A percentile compares a stretch with the other conserved stretches of the same genome.
Conservation (phyloP, 106 monocot species). For the Acorus gramineus region DNA sequence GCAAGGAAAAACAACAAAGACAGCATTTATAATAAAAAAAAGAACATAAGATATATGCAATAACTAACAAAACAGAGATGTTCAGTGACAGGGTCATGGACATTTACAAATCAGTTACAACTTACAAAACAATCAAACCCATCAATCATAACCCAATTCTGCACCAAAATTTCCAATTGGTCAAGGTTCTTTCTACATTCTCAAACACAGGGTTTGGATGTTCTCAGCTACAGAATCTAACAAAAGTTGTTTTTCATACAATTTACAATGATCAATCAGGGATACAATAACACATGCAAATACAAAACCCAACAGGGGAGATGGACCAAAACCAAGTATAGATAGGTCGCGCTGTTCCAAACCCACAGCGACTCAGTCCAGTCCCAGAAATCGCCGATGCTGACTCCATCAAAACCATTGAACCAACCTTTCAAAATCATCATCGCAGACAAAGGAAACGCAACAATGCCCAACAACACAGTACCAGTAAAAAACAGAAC, state of each 20-base stretch:
- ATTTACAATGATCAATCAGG: slow-evolving; percentile 15
- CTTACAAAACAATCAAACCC: no score
- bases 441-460: slow-evolving; percentile 50
- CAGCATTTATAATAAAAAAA: no score
- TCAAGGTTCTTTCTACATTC: slow-evolving; percentile 21
- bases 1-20: no score
- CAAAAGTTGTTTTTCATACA: no score
- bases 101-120: no score
- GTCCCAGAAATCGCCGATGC: slow-evolving; percentile 54
- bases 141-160: no score
- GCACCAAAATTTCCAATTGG: no score
- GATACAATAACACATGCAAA: slow-evolving; percentile 56
- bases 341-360: slow-evolving; percentile 89
- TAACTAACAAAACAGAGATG: no score
- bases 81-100: no score
- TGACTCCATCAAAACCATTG: slow-evolving; percentile 20
- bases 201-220: slow-evolving; percentile 20
- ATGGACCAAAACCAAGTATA: slow-evolving; percentile 64
- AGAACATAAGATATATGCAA: no score
- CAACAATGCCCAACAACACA: slow-evolving; percentile 24
- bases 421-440: slow-evolving; percentile 23
- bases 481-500: slow-evolving; percentile 13
- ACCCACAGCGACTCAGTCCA: slow-evolving; percentile 51
- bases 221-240: no score
- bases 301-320: slow-evolving; percentile 85